Base-by-base conservation (phyloP, 169 alveolate genomes). In the Plasmodium sp. region DNA sequence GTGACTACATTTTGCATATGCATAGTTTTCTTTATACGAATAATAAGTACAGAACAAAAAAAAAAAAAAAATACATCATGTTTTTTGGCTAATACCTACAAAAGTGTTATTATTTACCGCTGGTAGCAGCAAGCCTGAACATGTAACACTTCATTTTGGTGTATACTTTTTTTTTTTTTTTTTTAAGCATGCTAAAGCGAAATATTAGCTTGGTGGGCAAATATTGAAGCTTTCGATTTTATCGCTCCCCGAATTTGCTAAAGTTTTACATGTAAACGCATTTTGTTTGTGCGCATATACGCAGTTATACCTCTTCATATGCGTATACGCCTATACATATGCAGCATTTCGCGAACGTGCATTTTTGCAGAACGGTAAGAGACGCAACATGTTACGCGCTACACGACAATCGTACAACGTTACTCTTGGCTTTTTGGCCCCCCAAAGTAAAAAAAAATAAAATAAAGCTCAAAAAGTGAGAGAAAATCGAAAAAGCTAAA, bases 391-490 rank as follows among this genome's bases (percentile, higher is more conserved):
- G 10, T 80, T 80, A n/a, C 18, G 41, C 73, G 14, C 3, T 39
- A 80, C 34, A 4, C 36, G 73, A 33, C 56, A 80, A 80, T 43
- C 45, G 84, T 80, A n/a, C 7, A 51, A 0, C 77, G 43, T n/a
- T 67, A 10, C 18, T 1, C 33, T 33, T 83, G 36, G 81, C 80
- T 83, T 83, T 83, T 58, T 83, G 16, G 14, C 71, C 41, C 77
- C n/a, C 31, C 31, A 45, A 43, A 43, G 48, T 39, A 80, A 33
- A 27, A 58, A 83, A 82, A 82, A 33, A 81, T 45, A 41, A 81
- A 81, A 45, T 81, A 81, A 81, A 22, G 91, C 77, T 83, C 91
- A 83, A 83, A 83, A 83, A 14, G 45, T 16, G 14, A 51, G 58
- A 80, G 43, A 83, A 83, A 62, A 83, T 36, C 62, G 73, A 56